Percentiles rank a stretch among this genome's conserved stretches.
phyloP scores from a whole-genome alignment of 2,329 filamentous ascomycete genomes.

The Fusarium mexicanum region DNA sequence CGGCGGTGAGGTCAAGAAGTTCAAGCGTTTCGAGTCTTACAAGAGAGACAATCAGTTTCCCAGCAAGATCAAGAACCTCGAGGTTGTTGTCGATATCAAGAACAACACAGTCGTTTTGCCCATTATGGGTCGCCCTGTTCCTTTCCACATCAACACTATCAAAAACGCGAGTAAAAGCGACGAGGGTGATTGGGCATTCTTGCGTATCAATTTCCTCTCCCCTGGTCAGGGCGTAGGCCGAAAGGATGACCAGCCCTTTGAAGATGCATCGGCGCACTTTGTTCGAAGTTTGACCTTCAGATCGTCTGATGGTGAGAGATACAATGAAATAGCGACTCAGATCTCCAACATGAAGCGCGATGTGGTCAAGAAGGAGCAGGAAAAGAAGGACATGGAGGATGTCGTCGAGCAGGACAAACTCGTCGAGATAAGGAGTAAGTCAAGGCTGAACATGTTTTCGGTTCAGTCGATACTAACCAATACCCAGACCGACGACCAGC shows the following conservation, averaged over 20 bases:
- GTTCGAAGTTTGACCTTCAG: constrained; percentile 95
- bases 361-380: constrained; percentile 89
- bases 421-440: constrained; percentile 88
- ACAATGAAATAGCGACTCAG: constrained; percentile 89
- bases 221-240: constrained; percentile 96
- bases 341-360: constrained; percentile 98
- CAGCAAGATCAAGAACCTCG: constrained; percentile 80
- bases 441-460: not conserved
- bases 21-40: constrained; percentile 99
- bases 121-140: constrained; percentile 96
- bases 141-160: constrained; percentile 97
- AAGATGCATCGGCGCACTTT: constrained; percentile 95
- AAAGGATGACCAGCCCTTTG: constrained; percentile 97
- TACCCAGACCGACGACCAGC: constrained; percentile 85
- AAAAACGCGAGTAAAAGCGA: constrained; percentile 99
- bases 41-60: constrained; percentile 97
- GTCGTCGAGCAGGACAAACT: constrained; percentile 99
- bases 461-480: constrained; percentile 50
- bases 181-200: constrained; percentile 91
- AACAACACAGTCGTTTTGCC: constrained; percentile 91
- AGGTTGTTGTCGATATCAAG: constrained; percentile 91
- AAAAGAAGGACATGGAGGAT: constrained; percentile 99
- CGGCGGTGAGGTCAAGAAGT: constrained; percentile 94
- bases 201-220: constrained; percentile 96
- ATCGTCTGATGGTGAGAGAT: constrained; percentile 86